Evolutionary conservation across 2,329 filamentous ascomycete genomes (phyloP).

Genomic region (Fusarium coffeatum): DNA sequence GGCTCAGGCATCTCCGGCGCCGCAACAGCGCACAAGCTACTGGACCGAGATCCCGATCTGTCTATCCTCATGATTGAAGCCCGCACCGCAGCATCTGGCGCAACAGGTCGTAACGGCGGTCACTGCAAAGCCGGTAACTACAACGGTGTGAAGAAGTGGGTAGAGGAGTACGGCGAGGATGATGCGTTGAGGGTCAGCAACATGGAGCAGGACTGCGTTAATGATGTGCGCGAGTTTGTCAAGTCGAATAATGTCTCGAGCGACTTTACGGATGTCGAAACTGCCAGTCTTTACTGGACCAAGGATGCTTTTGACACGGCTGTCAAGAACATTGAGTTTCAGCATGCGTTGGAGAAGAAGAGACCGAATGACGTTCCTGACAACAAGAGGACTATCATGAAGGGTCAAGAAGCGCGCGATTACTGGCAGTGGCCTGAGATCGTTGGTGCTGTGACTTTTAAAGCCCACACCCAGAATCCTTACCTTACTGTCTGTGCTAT

Average conservation of each 20-base stretch:
- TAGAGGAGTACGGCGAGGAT: conserved; percentile 20
- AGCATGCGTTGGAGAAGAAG: conserved; percentile 12
- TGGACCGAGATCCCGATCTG: conserved; percentile 14
- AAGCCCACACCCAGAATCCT: conserved; percentile 26
- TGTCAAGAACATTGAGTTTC: conserved; percentile 18
- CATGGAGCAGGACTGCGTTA: conserved; percentile 30
- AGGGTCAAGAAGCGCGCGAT: conserved; percentile 9
- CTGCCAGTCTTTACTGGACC: conserved; percentile 25
- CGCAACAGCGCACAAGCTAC: conserved; percentile 25
- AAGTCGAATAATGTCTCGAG: conserved; percentile 25
- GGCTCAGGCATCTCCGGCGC: conserved; percentile 27
- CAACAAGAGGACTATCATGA: conserved; percentile 23
- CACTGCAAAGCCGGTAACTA: conserved; percentile 24
- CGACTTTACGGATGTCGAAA: conserved; percentile 30
- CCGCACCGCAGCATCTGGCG: conserved; percentile 23
- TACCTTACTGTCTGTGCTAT: conserved; percentile 26
- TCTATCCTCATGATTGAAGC: conserved; percentile 31
- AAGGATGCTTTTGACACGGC: conserved; percentile 25
- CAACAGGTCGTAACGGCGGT: conserved; percentile 15
- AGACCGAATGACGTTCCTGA: conserved; percentile 24
- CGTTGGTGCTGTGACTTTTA: conserved; percentile 15
- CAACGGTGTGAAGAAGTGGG: conserved; percentile 20
- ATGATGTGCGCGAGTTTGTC: conserved; percentile 28
- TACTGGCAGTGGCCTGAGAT: conserved; percentile 32
- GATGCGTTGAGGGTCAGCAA: conserved; percentile 22